A percentile compares a stretch with the other conserved stretches of the same genome.
Evolutionary conservation across 164 flowering plant genomes (phyloP).

Genomic region (Brasenia schreberi): DNA sequence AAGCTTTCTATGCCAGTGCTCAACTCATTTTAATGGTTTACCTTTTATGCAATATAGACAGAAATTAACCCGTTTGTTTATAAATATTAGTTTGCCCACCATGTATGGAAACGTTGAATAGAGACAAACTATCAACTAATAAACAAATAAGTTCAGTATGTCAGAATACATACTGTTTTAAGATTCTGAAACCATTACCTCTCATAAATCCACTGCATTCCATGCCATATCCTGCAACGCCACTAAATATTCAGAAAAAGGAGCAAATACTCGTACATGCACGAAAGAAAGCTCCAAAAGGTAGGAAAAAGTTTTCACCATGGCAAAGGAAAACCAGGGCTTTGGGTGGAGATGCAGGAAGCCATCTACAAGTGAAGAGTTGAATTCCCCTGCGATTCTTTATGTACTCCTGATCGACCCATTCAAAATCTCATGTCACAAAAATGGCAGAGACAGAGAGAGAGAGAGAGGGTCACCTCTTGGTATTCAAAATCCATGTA

Average conservation of each 20-base stretch:
- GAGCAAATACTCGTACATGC: constrained; percentile 5
- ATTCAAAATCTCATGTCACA: neutral
- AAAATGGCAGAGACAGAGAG: neutral
- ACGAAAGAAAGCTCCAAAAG: neutral
- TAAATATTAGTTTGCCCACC: neutral
- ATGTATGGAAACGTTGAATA: neutral
- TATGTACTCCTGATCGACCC: constrained; percentile 39
- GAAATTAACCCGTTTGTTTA: neutral
- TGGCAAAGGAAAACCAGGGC: constrained; percentile 91
- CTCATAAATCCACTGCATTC: constrained; percentile 92
- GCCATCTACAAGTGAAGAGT: constrained; percentile 92
- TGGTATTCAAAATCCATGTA: neutral
- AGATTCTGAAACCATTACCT: constrained; percentile 31
- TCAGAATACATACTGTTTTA: neutral
- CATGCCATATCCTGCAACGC: constrained; percentile 88
- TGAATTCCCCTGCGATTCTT: constrained; percentile 71
- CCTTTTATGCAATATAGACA: neutral
- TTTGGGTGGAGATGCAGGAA: constrained; percentile 68
- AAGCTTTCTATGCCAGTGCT: neutral
- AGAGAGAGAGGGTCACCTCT: neutral
- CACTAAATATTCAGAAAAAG: neutral
- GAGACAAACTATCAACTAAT: neutral
- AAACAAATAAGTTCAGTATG: neutral
- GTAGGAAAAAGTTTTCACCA: constrained; percentile 32
- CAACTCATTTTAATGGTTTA: neutral